Evolutionary conservation across 805 yeast genomes (phyloP), one percentile per base, ranked within the genome.

Genomic region (Teunomyces gatunensis): DNA sequence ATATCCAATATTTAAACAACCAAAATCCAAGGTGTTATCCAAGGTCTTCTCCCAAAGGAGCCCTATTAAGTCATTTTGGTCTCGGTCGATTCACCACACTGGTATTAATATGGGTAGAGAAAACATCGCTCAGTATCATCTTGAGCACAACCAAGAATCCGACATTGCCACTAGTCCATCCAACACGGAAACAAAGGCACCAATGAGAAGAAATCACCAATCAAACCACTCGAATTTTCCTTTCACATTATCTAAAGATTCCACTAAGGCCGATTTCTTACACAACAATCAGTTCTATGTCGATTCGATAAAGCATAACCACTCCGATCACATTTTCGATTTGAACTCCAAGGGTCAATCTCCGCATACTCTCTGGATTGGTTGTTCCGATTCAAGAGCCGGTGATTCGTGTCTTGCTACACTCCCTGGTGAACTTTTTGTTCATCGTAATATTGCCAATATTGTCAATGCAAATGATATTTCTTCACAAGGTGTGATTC

Each of bases 331-430:
- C 40, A 67, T 87, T 7, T 77, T 87, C 60, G 80, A 79, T 34
- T 56, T 69, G 51, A 88, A 89, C 57, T 91, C 84, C 1, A 73
- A 80, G 58, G 97, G 97, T 44, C 97, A 90, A 68, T 63, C 80
- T n/a, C 98, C 98, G 15, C 94, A 89, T 67, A 89, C 96, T 3
- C 69, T 92, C 42, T 90, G 96, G 91, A 85, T 91, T 50, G 96
- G 97, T 3, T 91, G 98, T 63, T 84, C 95, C 3, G 98, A 91
- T 64, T 88, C 96, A 2, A 81, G 98, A 57, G 85, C 88, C 48
- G 87, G 90, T 54, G 97, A 91, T 62, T 74, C 78, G 37, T 82
- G 89, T 47, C 74, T 89, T 21, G 74, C 84, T 5, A 81, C 89
- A n/a, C 71, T 82, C 20, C 97, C 97, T 1, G 98, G 98, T 44